Base-by-base conservation (phyloP, 768 basidiomycete species). In the Lenzites betulinus region DNA sequence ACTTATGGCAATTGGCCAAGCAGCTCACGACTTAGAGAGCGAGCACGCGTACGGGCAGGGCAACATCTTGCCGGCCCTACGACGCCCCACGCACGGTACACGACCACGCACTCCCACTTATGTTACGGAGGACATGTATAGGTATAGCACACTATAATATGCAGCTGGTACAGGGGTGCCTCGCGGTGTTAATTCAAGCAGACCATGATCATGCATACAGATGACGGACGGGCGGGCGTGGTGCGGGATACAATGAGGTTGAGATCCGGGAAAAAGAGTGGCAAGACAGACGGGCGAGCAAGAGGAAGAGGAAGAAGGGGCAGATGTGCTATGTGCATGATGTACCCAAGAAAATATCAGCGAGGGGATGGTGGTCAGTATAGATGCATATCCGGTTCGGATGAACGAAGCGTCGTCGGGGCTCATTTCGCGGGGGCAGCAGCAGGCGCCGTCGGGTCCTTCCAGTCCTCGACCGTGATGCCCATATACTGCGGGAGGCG, bases 401-500 rank as follows among this genome's bases (percentile, higher is more conserved):
- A n/a, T n/a, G n/a, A n/a, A n/a, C n/a, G n/a, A n/a, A n/a, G n/a
- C n/a, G n/a, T n/a, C n/a, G n/a, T n/a, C n/a, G 48, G 5, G 20
- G 7, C 39, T 57, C 30, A 57, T 36, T 57, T 57, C 22, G 41
- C 13, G 18, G 55, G 47, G 36, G 55, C 51, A 13, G 51, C 12
- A 20, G 58, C 36, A 2, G 54, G 5, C 25, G 26, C 46, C 7
- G 54, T 58, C 6, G 62, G 62, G 33, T 63, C 62, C 39, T 60
- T 62, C 65, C 65, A 66, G 46, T 63, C 58, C 38, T 63, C 65
- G 23, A 63, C 55, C 11, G 42, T 16, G 33, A 66, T 48, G 50
- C 61, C 59, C 65, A 63, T 66, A 23, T 60, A 66, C 42, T 38
- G 33, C 41, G 65, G 65, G 2, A 66, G 55, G 23, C 47, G 41